Base-by-base conservation (phyloP, 495 filamentous ascomycete genomes). In the Penicillium cosmopolitanum region DNA sequence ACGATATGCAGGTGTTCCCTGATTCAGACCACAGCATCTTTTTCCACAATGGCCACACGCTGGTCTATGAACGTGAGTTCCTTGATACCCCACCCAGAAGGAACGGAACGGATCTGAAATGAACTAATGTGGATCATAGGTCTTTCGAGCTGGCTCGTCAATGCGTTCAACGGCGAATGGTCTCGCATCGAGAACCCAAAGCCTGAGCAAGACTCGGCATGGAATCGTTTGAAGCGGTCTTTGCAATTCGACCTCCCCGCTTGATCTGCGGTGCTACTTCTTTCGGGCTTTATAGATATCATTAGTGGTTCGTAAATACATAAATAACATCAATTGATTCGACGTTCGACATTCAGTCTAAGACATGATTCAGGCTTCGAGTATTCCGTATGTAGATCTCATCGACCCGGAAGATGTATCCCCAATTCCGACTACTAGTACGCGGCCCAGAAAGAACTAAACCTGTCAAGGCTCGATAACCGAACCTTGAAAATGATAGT, bases 161-260 rank as follows among this genome's bases (percentile, higher is more conserved):
- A 97, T 69, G 95, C 96, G 0, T 98, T 98, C 73, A 98, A 97
- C 63, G 96, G 94, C 23, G 94, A 97, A 70, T 98, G 94, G 90
- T 71, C 92, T 51, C 86, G 86, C 61, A 85, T 90, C n/a, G 78
- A 82, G 5, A 75, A 87, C 43, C 84, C 93, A 6, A 82, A 85
- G 62, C 92, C 92, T 0, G 64, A 71, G 33, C 67, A 69, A 21
- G 57, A 60, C 31, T 71, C 71, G 13, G 67, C 68, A 40, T 74
- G 67, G 69, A 58, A 52, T 16, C 56, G 59, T 23, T 19, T 67
- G 7, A 74, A 67, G 53, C 61, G 71, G 23, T 56, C 62, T 38
- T 23, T 68, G 9, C 53, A 66, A 16, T 8, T 63, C 50, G 23
- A 15, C 60, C 62, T 48, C 19, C 21, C 51, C 53, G 51, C 15